Conservation (phyloP, 768 basidiomycete species). For the Panaeolus cyanescens region DNA sequence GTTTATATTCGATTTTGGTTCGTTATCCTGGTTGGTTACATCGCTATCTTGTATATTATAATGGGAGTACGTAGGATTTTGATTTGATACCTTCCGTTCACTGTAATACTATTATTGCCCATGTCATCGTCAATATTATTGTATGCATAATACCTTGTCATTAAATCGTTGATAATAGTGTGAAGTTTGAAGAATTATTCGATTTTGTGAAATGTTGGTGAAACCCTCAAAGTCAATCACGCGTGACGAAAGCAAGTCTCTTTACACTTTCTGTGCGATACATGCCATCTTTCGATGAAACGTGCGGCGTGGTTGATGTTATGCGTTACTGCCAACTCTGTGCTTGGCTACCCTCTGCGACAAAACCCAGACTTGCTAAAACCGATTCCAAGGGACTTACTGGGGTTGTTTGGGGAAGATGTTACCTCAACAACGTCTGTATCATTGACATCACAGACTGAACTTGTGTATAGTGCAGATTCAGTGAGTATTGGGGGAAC, state of each 20-base stretch:
- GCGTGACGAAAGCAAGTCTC: no score
- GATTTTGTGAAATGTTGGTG: no score
- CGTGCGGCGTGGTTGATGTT: not conserved
- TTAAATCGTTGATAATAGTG: no score
- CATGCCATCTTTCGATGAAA: not conserved
- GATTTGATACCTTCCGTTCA: not conserved
- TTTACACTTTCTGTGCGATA: not conserved
- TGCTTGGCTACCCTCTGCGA: not conserved
- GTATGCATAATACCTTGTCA: not conserved
- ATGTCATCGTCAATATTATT: not conserved
- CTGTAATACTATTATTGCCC: not conserved
- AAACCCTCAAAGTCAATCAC: no score
- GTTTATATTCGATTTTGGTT: not conserved
- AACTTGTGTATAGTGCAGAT: not conserved
- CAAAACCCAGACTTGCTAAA: not conserved
- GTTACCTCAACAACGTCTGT: not conserved
- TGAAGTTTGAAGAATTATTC: not conserved
- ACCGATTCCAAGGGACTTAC: not conserved
- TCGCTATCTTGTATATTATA: conserved; percentile 1
- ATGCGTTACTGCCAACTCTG: not conserved
- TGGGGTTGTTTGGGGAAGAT: not conserved
- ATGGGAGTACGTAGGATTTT: conserved; percentile 2
- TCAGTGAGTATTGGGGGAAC: not conserved
- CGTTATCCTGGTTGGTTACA: not conserved
- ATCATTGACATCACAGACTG: not conserved